Evolutionary conservation across 192 early-diverging fungal genomes (phyloP), one percentile per base, ranked within the genome.

Genomic region (Coemansia sp.): DNA sequence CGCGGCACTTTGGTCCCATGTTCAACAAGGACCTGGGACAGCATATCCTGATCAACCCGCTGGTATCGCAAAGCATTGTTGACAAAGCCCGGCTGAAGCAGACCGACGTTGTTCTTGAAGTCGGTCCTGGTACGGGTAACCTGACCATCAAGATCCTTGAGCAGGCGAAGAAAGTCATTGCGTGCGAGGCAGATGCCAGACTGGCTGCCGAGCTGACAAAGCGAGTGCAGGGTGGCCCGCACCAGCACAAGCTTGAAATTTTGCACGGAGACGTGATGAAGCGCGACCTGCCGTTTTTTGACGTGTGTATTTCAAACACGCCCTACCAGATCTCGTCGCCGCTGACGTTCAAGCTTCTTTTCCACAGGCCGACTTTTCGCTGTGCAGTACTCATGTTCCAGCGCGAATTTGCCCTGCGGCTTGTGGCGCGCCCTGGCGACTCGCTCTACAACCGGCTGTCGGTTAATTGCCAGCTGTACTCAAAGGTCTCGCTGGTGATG

Each of bases 91-190:
- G 82, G 34, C 52, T 68, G 34, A 79, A 77, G 75, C 76, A 86
- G 31, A 90, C 91, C 1, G 92, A 94, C 73, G 88, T 83, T 12
- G 91, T 92, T 7, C 85, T 94, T 8, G 97, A 99, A 85, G 90
- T 99, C 42, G 97, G 97, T 74, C 97, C 97, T 2, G 97, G 97
- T 87, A 99, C 97, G 28, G 97, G 97, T 82, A 99, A 99, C 79
- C 87, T 99, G 71, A 95, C 95, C 2, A 89, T 98, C 37, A 91
- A 91, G 79, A 95, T 98, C 62, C 84, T 99, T 59, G 91, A 91
- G 65, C 88, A 91, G 55, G 91, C 90, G 38, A 99, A 99, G 71
- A 95, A 91, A 79, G 93, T 95, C 13, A 87, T 93, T 38, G 95
- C 94, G 14, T 95, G 95, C 33, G 97, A 99, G 84, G 92, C 93